Conservation (phyloP, 2,329 filamentous ascomycete genomes). For the Cercospora sesami region DNA sequence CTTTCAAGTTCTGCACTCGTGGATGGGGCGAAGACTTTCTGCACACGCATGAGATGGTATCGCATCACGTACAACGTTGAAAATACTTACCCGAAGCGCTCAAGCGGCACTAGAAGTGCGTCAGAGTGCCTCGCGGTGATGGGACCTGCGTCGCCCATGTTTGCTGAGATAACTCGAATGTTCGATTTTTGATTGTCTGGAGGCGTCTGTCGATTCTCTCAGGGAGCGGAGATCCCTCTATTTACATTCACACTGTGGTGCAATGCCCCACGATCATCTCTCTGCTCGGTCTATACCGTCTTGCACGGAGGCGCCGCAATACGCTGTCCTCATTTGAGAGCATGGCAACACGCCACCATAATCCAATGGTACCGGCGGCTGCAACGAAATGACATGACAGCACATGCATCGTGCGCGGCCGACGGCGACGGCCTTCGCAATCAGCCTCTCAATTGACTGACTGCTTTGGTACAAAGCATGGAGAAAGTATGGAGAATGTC, state of each 20-base stretch:
- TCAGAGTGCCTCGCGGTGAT: not conserved
- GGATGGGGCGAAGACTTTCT: constrained; percentile 4
- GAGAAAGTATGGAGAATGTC: not conserved
- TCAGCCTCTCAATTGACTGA: not conserved
- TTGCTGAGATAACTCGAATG: not conserved
- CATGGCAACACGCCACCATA: not conserved
- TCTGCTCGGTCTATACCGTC: not conserved
- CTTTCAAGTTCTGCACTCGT: not conserved
- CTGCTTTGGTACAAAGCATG: not conserved
- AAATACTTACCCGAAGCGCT: not conserved
- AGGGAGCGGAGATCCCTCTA: not conserved
- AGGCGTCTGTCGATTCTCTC: not conserved
- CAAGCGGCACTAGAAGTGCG: not conserved
- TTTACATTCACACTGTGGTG: not conserved
- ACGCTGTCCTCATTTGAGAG: not conserved
- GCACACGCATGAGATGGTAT: not conserved
- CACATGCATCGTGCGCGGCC: not conserved
- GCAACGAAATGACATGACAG: not conserved
- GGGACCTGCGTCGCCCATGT: not conserved
- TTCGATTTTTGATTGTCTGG: not conserved
- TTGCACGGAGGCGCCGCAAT: not conserved
- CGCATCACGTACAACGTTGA: not conserved
- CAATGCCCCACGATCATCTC: not conserved
- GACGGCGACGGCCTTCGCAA: not conserved
- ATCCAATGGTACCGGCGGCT: not conserved